Evolutionary conservation across 1,284 basidiomycete genomes (phyloP).

Genomic region (Farysia itapuensis): DNA sequence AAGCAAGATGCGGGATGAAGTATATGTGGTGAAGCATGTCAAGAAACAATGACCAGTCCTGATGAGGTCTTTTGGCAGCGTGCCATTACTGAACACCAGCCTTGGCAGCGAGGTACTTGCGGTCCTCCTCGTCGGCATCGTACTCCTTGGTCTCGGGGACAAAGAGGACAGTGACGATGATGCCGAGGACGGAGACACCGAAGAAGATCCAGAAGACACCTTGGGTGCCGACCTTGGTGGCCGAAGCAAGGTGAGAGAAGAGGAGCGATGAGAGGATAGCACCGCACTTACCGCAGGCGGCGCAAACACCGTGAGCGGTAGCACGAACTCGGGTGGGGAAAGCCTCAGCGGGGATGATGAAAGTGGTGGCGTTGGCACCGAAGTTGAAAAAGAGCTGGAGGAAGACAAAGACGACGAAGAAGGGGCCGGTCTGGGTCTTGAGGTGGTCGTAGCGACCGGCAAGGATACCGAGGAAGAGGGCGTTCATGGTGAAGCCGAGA

Average conservation of each 20-base stretch:
- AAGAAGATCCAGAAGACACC: slow-evolving; percentile 58
- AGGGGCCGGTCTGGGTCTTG: slow-evolving; percentile 64
- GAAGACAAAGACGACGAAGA: slow-evolving; percentile 77
- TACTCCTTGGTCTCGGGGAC: slow-evolving; percentile 53
- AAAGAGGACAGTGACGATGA: slow-evolving; percentile 39
- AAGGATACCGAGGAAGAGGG: slow-evolving; percentile 58
- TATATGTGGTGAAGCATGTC: too few relatives aligned
- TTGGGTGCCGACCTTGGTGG: slow-evolving; percentile 23
- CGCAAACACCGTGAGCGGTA: slow-evolving; percentile 63
- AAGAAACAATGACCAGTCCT: too few relatives aligned
- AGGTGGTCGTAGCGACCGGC: slow-evolving; percentile 53
- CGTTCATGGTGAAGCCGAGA: slow-evolving; percentile 56
- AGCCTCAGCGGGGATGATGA: slow-evolving; percentile 71
- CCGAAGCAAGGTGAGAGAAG: slow-evolving; percentile 38
- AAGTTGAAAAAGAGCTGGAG: slow-evolving; percentile 63
- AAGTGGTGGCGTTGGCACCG: slow-evolving; percentile 80
- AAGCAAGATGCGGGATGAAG: too few relatives aligned
- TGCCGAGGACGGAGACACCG: slow-evolving; percentile 45
- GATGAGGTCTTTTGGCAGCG: too few relatives aligned
- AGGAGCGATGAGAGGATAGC: slow-evolving; percentile 62
- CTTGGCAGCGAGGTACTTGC: slow-evolving; percentile 40
- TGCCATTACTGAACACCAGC: slow-evolving; percentile 34
- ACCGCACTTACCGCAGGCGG: slow-evolving; percentile 64
- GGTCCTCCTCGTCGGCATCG: slow-evolving; percentile 55
- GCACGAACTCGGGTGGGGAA: slow-evolving; percentile 76